These are phyloP conservation scores for Auriculariales sp. DNA, from an alignment of 768 basidiomycete genomes.

Conservation along the genomic window DNA sequence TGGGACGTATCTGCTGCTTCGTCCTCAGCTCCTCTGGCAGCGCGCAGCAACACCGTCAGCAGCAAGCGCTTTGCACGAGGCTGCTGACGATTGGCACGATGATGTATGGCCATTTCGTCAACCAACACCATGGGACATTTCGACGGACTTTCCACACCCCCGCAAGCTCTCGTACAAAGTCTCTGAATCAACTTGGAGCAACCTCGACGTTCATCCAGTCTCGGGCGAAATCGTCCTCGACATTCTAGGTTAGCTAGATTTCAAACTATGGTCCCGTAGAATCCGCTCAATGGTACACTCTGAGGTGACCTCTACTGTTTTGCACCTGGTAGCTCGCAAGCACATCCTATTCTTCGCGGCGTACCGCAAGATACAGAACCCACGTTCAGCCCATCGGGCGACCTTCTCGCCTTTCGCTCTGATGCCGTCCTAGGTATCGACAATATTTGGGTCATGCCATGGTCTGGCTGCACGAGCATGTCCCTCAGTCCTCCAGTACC, in stretches of 20 bases:
- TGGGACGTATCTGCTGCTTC: no score
- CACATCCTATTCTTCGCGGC: slow-evolving; percentile 46
- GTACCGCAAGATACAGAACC: slow-evolving; percentile 61
- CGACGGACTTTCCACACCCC: slow-evolving; percentile 57
- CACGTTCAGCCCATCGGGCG: slow-evolving; percentile 54
- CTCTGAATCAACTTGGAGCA: slow-evolving; percentile 60
- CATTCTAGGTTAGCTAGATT: slow-evolving; percentile 28
- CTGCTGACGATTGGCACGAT: slow-evolving; percentile 30
- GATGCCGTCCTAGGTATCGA: slow-evolving; percentile 61
- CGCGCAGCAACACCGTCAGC: no score
- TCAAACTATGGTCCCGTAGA: background rate
- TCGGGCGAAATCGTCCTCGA: slow-evolving; percentile 62
- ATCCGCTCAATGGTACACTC: background rate
- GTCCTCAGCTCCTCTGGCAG: no score
- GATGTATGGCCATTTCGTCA: slow-evolving; percentile 45
- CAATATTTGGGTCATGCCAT: slow-evolving; percentile 58
- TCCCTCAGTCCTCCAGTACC: slow-evolving; percentile 6
- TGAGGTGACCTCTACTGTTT: slow-evolving; percentile 54
- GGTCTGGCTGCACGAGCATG: slow-evolving; percentile 52
- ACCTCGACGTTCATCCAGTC: slow-evolving; percentile 56
- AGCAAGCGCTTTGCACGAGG: no score
- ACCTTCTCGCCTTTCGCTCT: slow-evolving; percentile 51
- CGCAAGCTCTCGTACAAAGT: slow-evolving; percentile 55
- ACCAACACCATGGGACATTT: slow-evolving; percentile 48
- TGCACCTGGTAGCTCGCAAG: slow-evolving; percentile 28